Evolutionary conservation across 805 yeast genomes (phyloP), one percentile per base, ranked within the genome.

Genomic region (Saccharomycopsis fermentans): DNA sequence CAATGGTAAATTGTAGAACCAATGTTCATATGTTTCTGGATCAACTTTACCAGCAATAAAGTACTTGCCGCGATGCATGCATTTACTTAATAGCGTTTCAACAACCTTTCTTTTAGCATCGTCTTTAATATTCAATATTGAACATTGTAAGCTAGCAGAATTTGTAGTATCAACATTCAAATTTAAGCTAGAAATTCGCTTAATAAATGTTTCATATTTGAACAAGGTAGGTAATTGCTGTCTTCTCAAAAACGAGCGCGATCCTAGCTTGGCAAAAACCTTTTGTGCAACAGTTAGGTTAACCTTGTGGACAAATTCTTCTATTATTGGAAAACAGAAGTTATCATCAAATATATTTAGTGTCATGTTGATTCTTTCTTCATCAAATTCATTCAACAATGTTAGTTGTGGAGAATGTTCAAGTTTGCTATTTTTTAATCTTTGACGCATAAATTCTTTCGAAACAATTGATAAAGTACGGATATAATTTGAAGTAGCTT

Each of bases 41-140:
- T 90, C 96, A 55, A 84, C 85, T 68, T 84, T 85, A 34, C 96
- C 97, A 9, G 97, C 95, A 67, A 90, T 81, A 62, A 83, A 86
- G 69, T 94, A 94, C 67, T 86, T 88, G 39, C 96, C 95, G 66
- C 95, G 79, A 11, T 85, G 77, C 83, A 94, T 79, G 55, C 92
- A 82, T 73, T 94, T 94, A 72, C 76, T 82, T 61, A 94, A 73
- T 59, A 90, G 74, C 0, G 94, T 82, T 69, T 91, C 96, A 39
- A 90, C 79, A 55, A 92, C 87, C 60, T 78, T 79, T 65, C 96
- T 80, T 57, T 79, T 79, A 17, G 78, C 77, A 2, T 80, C 75
- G 67, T 89, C 86, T 48, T 81, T 75, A 63, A 89, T 81, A 12
- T 72, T 69, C 54, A 88, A 76, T 50, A 94, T 77, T 1, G 96